Conservation (phyloP, 2,329 filamentous ascomycete species). For the Trichoderma sp. region DNA sequence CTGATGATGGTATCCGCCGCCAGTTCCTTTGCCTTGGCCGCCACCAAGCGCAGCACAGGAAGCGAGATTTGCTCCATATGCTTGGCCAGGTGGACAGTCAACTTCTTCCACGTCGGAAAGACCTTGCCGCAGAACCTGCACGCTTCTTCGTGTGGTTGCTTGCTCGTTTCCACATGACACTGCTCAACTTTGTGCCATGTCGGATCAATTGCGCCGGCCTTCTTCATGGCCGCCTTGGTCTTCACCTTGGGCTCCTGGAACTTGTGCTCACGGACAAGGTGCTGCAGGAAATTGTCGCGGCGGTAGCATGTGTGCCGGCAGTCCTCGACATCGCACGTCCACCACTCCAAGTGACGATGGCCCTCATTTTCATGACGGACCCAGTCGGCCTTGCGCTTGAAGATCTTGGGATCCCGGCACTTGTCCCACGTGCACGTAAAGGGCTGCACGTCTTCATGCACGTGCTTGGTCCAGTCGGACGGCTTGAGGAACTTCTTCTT, state of each 20-base stretch:
- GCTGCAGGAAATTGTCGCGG: constrained; percentile 89
- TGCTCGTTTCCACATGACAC: constrained; percentile 69
- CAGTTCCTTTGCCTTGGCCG: constrained; percentile 44
- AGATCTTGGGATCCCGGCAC: constrained; percentile 82
- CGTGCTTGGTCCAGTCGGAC: constrained; percentile 95
- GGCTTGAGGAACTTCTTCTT: constrained; percentile 85
- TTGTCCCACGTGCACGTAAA: constrained; percentile 88
- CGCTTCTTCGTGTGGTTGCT: constrained; percentile 68
- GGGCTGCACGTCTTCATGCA: constrained; percentile 88
- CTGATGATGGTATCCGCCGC: constrained; percentile 64
- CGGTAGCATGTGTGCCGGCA: constrained; percentile 81
- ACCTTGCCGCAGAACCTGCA: constrained; percentile 84
- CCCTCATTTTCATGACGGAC: constrained; percentile 90
- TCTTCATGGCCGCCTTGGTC: constrained; percentile 65
- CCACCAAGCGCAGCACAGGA: constrained; percentile 66
- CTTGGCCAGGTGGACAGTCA: constrained; percentile 88
- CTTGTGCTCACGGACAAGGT: constrained; percentile 89
- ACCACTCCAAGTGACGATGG: constrained; percentile 87
- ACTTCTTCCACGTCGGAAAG: constrained; percentile 85
- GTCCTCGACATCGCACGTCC: constrained; percentile 78
- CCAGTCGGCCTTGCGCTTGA: constrained; percentile 96
- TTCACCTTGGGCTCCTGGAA: constrained; percentile 78
- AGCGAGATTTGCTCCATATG: constrained; percentile 92
- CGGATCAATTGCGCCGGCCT: constrained; percentile 54
- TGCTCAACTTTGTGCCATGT: constrained; percentile 76